phyloP scores from a whole-genome alignment of 2,329 filamentous ascomycete species.

The Arthrobotrys sphaeroides region DNA sequence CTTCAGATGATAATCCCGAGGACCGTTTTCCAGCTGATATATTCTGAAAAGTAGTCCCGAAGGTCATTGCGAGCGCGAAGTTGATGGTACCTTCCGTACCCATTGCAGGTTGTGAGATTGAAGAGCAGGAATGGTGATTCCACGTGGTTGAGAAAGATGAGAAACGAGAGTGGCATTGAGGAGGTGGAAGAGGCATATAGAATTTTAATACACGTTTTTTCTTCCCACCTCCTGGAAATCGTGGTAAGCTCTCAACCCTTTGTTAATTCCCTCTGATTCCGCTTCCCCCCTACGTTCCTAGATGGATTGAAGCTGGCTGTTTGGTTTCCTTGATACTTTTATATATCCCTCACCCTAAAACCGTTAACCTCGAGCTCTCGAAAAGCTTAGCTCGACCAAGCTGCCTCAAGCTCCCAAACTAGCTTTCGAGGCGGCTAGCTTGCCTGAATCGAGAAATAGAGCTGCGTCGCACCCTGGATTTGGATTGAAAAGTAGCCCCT shows the following conservation, averaged over 20 bases:
- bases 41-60: slow-evolving; percentile 33
- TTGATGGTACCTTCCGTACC: slow-evolving; percentile 29
- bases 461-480: background rate
- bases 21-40: slow-evolving; percentile 12
- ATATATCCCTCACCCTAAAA: slow-evolving; percentile 51
- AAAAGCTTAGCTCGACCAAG: slow-evolving; percentile 25
- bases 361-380: slow-evolving; percentile 21
- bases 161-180: slow-evolving; percentile 12
- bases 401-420: slow-evolving; percentile 6
- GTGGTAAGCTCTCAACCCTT: no score
- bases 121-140: background rate
- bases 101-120: slow-evolving; percentile 1
- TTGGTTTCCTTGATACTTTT: slow-evolving; percentile 23
- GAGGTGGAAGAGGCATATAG: slow-evolving; percentile 16
- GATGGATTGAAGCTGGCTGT: background rate
- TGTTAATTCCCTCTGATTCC: background rate
- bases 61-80: slow-evolving; percentile 45
- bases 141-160: slow-evolving; percentile 10
- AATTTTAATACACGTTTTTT: background rate
- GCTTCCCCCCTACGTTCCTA: background rate
- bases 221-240: background rate
- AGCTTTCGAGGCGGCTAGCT: background rate
- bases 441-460: background rate
- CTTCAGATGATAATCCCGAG: background rate
- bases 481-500: background rate